A percentile compares a stretch with the other conserved stretches of the same genome.
Conservation (phyloP, 805 yeast genomes). For the Yarrowia deformans region DNA sequence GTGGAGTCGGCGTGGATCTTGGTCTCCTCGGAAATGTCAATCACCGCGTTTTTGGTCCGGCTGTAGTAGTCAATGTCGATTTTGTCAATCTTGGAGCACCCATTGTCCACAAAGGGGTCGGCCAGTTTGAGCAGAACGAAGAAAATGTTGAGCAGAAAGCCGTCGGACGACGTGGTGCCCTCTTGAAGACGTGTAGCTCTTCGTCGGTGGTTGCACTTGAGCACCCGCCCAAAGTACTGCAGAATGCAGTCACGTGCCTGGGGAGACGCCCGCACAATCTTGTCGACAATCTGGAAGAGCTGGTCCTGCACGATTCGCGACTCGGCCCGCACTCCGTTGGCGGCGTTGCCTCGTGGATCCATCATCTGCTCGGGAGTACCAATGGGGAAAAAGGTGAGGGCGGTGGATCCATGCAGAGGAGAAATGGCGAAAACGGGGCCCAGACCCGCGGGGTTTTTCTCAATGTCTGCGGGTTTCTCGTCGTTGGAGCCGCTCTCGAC, state of each 20-base stretch:
- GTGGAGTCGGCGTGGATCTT: constrained; percentile 76
- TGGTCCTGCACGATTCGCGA: constrained; percentile 55
- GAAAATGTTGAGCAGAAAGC: constrained; percentile 80
- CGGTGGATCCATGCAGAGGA: constrained; percentile 58
- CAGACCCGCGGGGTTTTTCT: constrained; percentile 62
- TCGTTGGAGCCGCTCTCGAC: constrained; percentile 52
- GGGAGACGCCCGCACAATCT: constrained; percentile 74
- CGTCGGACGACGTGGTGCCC: constrained; percentile 73
- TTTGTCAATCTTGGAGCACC: constrained; percentile 72
- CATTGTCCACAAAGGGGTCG: constrained; percentile 79
- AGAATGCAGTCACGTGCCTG: constrained; percentile 69
- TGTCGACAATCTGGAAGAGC: constrained; percentile 73
- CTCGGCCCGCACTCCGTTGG: constrained; percentile 46
- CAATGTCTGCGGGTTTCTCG: constrained; percentile 61
- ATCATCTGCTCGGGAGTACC: constrained; percentile 34
- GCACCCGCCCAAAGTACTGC: constrained; percentile 71
- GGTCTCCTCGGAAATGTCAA: constrained; percentile 81
- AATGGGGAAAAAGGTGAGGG: constrained; percentile 33
- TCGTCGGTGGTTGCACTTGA: constrained; percentile 86
- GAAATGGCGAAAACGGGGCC: constrained; percentile 82
- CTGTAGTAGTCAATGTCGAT: constrained; percentile 76
- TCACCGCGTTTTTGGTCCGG: constrained; percentile 54
- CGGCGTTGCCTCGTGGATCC: constrained; percentile 41
- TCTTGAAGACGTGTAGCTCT: constrained; percentile 69
- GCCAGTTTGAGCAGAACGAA: constrained; percentile 72